A percentile compares a stretch with the other conserved stretches of the same genome.
Conservation (phyloP, 768 basidiomycete species). For the Asterophora parasitica region DNA sequence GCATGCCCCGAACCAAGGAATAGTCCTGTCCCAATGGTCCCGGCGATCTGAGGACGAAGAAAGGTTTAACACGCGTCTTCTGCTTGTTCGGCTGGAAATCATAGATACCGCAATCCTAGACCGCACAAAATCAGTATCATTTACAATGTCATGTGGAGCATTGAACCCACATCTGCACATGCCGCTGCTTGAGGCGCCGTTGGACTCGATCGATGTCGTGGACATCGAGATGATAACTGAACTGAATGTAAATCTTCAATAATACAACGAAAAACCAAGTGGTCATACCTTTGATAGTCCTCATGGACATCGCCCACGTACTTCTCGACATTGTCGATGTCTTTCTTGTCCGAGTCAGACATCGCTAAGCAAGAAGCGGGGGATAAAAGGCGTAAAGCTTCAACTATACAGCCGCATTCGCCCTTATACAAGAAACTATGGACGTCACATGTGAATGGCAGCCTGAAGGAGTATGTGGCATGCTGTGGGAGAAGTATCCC, state of each 20-base stretch:
- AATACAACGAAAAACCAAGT: not conserved
- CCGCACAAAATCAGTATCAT: not conserved
- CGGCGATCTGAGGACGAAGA: constrained; percentile 47
- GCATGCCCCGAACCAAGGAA: constrained; percentile 69
- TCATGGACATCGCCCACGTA: not conserved
- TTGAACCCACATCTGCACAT: constrained; percentile 66
- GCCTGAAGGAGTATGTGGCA: not conserved
- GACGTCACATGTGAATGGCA: not conserved
- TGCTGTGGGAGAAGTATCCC: not conserved
- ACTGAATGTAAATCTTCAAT: not conserved
- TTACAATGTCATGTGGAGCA: not conserved
- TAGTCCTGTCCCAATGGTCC: constrained; percentile 71
- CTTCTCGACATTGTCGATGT: constrained; percentile 4
- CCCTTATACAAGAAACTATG: not conserved
- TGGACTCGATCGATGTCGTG: constrained; percentile 68
- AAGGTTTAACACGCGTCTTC: not conserved
- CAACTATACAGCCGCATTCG: not conserved
- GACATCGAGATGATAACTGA: constrained; percentile 44
- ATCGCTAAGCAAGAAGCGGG: not conserved
- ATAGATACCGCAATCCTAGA: constrained; percentile 57
- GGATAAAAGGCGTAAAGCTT: not conserved
- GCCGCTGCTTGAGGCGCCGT: constrained; percentile 67
- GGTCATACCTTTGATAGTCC: not conserved
- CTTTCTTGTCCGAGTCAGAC: constrained; percentile 1
- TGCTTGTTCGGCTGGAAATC: not conserved